phyloP scores from a whole-genome alignment of 2,329 filamentous ascomycete genomes.

The Fusarium austroafricanum region DNA sequence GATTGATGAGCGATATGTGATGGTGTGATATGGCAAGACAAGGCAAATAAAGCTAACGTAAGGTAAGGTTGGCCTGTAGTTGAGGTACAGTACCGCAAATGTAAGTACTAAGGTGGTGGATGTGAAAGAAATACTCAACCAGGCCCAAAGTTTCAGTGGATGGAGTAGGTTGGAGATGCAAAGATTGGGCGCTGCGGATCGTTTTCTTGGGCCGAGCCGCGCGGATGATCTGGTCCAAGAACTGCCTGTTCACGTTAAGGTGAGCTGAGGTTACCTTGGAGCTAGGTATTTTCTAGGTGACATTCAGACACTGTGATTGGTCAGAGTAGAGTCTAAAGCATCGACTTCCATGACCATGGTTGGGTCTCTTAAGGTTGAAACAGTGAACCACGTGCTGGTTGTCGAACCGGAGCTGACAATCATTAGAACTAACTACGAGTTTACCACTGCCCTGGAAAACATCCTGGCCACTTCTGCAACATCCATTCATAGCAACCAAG shows the following conservation, averaged over 20 bases:
- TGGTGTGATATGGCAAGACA: constrained; percentile 20
- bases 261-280: constrained; percentile 32
- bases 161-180: constrained; percentile 39
- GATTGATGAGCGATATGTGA: constrained; percentile 10
- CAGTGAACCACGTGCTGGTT: constrained; percentile 35
- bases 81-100: constrained; percentile 7
- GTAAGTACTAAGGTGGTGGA: neutral
- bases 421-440: constrained; percentile 5
- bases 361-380: constrained; percentile 28
- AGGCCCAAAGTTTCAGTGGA: constrained; percentile 31
- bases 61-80: constrained; percentile 9
- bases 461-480: constrained; percentile 22
- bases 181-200: constrained; percentile 40
- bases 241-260: constrained; percentile 36
- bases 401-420: constrained; percentile 7
- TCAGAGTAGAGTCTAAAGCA: neutral
- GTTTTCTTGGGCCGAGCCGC: constrained; percentile 40
- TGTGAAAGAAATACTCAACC: constrained; percentile 29
- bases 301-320: constrained; percentile 16
- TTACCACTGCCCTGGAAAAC: constrained; percentile 13
- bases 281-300: constrained; percentile 22
- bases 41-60: constrained; percentile 17
- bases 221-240: constrained; percentile 35
- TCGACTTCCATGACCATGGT: constrained; percentile 4
- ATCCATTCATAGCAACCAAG: constrained; percentile 7